Percentiles rank a stretch among this genome's conserved stretches.
Evolutionary conservation across 2,329 filamentous ascomycete genomes (phyloP).

Genomic region (Colletotrichum liaoningense): DNA sequence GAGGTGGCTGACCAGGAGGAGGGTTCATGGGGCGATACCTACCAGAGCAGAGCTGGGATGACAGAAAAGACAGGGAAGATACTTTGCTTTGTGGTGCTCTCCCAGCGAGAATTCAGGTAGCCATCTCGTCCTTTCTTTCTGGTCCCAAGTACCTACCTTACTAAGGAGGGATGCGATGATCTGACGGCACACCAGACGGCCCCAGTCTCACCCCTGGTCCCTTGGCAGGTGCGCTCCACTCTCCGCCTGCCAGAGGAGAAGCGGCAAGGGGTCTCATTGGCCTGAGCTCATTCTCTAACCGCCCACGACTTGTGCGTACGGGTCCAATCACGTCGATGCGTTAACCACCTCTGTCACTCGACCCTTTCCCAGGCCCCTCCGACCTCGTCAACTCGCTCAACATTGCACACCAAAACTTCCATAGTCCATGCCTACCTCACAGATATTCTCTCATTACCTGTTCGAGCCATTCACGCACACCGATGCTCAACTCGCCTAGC

Average conservation of each 20-base stretch:
- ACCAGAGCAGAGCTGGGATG: constrained; percentile 15
- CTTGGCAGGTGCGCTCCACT: constrained; percentile 24
- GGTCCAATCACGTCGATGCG: constrained; percentile 43
- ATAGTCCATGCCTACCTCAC: constrained; percentile 18
- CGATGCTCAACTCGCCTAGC: neutral
- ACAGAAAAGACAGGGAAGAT: neutral
- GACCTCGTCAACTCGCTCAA: neutral
- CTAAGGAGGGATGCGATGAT: constrained; percentile 21
- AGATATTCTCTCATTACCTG: neutral
- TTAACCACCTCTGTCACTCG: constrained; percentile 36
- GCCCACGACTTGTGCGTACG: constrained; percentile 44
- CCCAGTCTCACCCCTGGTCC: constrained; percentile 30
- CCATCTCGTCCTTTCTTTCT: neutral
- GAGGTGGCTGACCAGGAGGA: neutral
- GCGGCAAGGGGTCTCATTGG: constrained; percentile 49
- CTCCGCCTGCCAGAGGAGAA: constrained; percentile 38
- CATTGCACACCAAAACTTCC: neutral
- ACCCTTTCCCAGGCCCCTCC: constrained; percentile 40
- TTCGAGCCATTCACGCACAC: neutral
- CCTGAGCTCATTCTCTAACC: constrained; percentile 47
- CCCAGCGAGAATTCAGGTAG: neutral
- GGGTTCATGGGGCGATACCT: neutral
- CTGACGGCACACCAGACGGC: constrained; percentile 34
- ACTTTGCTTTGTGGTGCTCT: neutral
- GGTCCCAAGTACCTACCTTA: neutral